Base-by-base conservation (phyloP, 1,139 yeast genomes). In the Pichia sp. region DNA sequence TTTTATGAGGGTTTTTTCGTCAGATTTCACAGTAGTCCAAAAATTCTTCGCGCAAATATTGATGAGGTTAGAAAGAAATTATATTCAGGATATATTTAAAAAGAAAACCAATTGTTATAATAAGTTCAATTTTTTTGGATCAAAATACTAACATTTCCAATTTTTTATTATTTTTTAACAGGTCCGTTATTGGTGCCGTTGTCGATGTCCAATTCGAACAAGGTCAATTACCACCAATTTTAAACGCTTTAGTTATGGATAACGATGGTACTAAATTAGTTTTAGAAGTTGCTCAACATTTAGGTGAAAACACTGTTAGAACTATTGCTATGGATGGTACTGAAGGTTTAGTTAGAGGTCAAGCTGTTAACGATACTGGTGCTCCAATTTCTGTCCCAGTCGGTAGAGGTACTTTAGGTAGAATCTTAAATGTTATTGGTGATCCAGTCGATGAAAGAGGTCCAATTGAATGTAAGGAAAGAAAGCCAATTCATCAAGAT, bases 271-370 rank as follows among this genome's bases (percentile, higher is more conserved):
- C 76, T 61, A 78, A 79, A 68, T 83, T 92, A 70, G 92, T 92
- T 60, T 84, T 92, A 67, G 98, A 92, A 79, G 98, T 92, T 66
- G 94, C 98, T 68, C 98, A 92, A 79, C 98, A 92, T 76, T 83
- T 92, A 76, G 98, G 98, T 81, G 98, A 92, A 80, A 89, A 89
- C 87, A 86, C 97, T 66, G 97, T 92, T 73, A 90, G 98, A 83
- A 86, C 98, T 70, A 92, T 92, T 86, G 97, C 98, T 71, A 92
- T 92, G 98, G 98, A 92, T 76, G 98, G 97, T 86, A 92, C 98
- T 66, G 97, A 92, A 75, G 98, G 98, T 88, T 85, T 92, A 69
- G 96, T 89, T 67, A 92, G 98, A 83, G 98, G 98, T 74, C 85
- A 87, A 68, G 56, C 77, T 55, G 98, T 92, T 67, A 64, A 70